Percentiles rank a stretch among this genome's conserved stretches.
These are phyloP conservation scores for Tolypocladium endophyticum DNA, from an alignment of 2,329 filamentous ascomycete species.

Conservation along the genomic window DNA sequence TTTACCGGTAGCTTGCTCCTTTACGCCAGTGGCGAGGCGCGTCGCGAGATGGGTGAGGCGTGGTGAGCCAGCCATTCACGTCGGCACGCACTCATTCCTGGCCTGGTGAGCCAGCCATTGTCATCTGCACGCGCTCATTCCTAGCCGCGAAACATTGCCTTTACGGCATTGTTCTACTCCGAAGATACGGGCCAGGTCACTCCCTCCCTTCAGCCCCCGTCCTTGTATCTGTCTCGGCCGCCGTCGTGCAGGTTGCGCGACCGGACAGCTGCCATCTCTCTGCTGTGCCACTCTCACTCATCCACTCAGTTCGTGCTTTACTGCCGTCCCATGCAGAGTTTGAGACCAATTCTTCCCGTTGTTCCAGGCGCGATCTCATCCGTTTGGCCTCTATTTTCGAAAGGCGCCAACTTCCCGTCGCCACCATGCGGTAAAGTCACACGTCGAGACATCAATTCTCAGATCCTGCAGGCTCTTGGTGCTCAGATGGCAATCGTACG, in stretches of 20 bases:
- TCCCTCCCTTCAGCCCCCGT: neutral
- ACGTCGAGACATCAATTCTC: constrained; percentile 63
- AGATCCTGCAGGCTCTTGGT: constrained; percentile 62
- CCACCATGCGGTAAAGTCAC: constrained; percentile 78
- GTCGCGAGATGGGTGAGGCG: neutral
- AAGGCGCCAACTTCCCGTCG: constrained; percentile 50
- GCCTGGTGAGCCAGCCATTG: neutral
- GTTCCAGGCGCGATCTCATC: neutral
- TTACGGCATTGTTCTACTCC: neutral
- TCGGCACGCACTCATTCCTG: neutral
- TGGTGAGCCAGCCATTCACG: neutral
- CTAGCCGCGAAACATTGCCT: neutral
- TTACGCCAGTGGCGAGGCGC: neutral
- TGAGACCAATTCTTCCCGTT: neutral
- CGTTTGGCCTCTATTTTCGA: constrained; percentile 29
- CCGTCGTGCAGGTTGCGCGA: neutral
- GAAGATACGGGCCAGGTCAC: neutral
- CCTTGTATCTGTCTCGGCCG: neutral
- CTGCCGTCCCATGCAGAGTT: neutral
- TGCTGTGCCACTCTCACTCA: neutral
- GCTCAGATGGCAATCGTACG: constrained; percentile 81
- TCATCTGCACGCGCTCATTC: neutral
- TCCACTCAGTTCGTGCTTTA: neutral
- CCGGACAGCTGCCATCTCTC: neutral
- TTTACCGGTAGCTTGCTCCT: neutral